Evolutionary conservation across 1,139 yeast species (phyloP), one percentile per base, ranked within the genome.

Genomic region (Candida sp.): DNA sequence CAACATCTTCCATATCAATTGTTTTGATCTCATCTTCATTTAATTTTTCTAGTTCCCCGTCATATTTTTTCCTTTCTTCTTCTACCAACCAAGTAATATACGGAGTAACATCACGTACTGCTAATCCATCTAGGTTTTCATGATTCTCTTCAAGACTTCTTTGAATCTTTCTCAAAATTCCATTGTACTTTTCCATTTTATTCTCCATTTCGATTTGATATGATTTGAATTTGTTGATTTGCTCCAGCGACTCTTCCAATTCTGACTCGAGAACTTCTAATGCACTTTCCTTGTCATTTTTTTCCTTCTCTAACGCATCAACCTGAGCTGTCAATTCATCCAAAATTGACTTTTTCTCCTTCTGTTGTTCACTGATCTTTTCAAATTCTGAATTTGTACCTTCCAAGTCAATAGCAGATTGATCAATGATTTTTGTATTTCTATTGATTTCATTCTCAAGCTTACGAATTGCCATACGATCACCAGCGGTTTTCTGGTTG

Each of bases 121-220:
- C 72, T 34, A 81, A 61, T 0, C 58, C 56, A 2, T 64, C 61
- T 44, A 83, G 56, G 38, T 68, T 68, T 6, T 63, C 65, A 39
- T 66, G 61, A 43, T 71, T 69, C 3, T 61, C 62, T 9, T 66
- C 65, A 4, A 77, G 58, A 23, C 67, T 68, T 22, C 64, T 65
- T 6, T 64, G 56, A 23, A 77, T 70, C 21, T 76, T 76, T 38
- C 64, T 69, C 7, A 81, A 60, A 4, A 69, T 54, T 11, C 68
- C 58, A 40, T 67, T 73, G 45, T 77, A 71, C 52, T 82, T 82
- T 47, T 87, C 95, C 43, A 87, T 63, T 47, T 79, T 78, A 52
- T 83, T 83, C 36, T 74, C 76, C 22, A 86, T 62, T 53, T 87
- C 95, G 41, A 87, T 75, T 56, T 87, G 93, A 22, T 73, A 70